A percentile compares a stretch with the other conserved stretches of the same genome.
Evolutionary conservation across 2,329 filamentous ascomycete species (phyloP).

Genomic region (Colletotrichum liriopes): DNA sequence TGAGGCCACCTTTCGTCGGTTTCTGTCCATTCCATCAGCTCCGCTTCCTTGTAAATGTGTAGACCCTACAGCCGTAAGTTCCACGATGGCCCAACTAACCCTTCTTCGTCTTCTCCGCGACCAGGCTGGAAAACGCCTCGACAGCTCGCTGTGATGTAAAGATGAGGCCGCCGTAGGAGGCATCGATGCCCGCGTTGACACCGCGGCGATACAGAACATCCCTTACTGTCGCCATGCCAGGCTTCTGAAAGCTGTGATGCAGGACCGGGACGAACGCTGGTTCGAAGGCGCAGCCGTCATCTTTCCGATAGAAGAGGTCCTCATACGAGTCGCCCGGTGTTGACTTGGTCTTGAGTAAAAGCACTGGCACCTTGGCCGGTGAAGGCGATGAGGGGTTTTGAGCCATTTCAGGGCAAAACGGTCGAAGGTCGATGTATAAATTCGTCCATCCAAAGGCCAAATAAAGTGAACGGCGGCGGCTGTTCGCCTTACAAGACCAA

Average conservation of each 20-base stretch:
- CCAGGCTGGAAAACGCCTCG: constrained; percentile 79
- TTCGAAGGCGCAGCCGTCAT: constrained; percentile 64
- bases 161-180: constrained; percentile 80
- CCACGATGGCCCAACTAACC: constrained; percentile 50
- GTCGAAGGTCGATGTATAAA: not conserved
- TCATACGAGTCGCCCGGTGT: constrained; percentile 80
- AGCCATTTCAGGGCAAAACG: constrained; percentile 18
- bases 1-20: constrained; percentile 61
- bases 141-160: constrained; percentile 90
- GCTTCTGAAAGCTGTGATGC: constrained; percentile 77
- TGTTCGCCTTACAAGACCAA: not conserved
- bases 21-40: constrained; percentile 41
- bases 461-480: not conserved
- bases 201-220: constrained; percentile 61
- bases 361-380: constrained; percentile 65
- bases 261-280: constrained; percentile 84
- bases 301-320: constrained; percentile 71
- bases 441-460: not conserved
- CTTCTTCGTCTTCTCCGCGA: constrained; percentile 68
- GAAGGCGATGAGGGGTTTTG: constrained; percentile 36
- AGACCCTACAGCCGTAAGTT: constrained; percentile 51
- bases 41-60: constrained; percentile 8
- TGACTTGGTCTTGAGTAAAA: constrained; percentile 86
- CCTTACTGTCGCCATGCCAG: constrained; percentile 69
- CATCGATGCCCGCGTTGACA: constrained; percentile 56